phyloP scores from a whole-genome alignment of 768 basidiomycete species.

The Trametes gibbosa region DNA sequence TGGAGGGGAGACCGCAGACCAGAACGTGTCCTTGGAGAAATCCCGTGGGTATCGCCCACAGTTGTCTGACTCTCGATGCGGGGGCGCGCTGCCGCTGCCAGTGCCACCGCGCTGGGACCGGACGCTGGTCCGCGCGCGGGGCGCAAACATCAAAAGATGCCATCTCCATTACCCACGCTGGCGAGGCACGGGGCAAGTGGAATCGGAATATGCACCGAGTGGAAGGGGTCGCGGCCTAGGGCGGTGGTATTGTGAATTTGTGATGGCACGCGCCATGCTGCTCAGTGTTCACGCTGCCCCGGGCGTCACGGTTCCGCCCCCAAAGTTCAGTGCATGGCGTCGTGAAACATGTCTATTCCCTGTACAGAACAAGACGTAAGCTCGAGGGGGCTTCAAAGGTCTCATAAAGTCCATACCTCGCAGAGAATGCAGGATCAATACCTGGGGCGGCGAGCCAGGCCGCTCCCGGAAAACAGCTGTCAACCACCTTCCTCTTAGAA shows the following conservation, averaged over 20 bases:
- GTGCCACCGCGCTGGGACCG: no score
- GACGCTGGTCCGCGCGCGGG: not conserved
- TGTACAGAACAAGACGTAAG: not conserved
- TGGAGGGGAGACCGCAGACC: not conserved
- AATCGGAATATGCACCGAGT: not conserved
- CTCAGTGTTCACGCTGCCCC: not conserved
- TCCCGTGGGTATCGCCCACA: constrained; percentile 2
- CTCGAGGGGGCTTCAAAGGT: not conserved
- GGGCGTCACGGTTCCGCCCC: no score
- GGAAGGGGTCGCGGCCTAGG: no score
- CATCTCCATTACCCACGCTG: not conserved
- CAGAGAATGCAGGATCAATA: not conserved
- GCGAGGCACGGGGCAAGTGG: not conserved
- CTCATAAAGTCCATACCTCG: not conserved
- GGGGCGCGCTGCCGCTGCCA: no score
- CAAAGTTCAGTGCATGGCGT: not conserved
- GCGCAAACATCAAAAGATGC: constrained; percentile 1
- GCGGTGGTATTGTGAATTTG: no score
- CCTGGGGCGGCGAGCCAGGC: not conserved
- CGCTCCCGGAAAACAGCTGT: not conserved
- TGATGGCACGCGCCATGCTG: not conserved
- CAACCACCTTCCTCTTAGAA: not conserved
- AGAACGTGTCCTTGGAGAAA: constrained; percentile 2
- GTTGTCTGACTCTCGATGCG: no score
- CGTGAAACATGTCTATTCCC: not conserved